Evolutionary conservation across 2,329 filamentous ascomycete species (phyloP), one percentile per base, ranked within the genome.

Genomic region (Zasmidium citrigriseum): DNA sequence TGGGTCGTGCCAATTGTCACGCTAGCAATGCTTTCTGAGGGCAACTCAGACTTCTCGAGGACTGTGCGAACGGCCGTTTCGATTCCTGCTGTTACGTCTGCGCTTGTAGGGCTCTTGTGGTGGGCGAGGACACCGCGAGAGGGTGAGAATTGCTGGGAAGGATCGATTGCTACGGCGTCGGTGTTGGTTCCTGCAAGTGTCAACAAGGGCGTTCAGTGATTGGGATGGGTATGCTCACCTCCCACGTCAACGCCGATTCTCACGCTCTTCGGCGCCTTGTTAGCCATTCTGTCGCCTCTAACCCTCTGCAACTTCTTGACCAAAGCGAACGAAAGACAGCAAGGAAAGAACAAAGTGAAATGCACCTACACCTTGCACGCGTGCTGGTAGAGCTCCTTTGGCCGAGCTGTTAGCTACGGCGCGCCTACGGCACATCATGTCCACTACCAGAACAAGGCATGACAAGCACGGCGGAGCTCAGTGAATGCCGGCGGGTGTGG

Each of bases 1-100:
- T 69, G 78, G 0, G 82, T 84, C 1, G 80, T 83, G 23, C 81
- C 80, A 52, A 83, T 77, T 7, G 78, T 81, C 3, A 82, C 76
- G 57, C 77, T 79, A 1, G 64, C 68, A 12, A 72, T 71, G 44
- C 71, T 63, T 0, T 72, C 60, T 0, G 68, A 64, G 10, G 71
- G 65, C 1, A 76, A 63, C 2, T 66, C 58, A 5, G 75, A 73
- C 38, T 73, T 60, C 3, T 70, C 61, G 14, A 79, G 65, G 4
- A 78, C 71, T 27, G 65, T 67, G 12, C 68, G 66, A 2, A 80
- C 71, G 0, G 76, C 75, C 1, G 64, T 64, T 27, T 75, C 69
- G 51, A 80, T 78, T 3, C 77, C 76, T n/a, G 66, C 69, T 0
- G 75, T 78, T 2, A 78, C 75, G 64, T 79, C 72, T 7, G 72